Conservation (phyloP, 2,329 filamentous ascomycete genomes). For the Phaeophleospora eucalypticola region DNA sequence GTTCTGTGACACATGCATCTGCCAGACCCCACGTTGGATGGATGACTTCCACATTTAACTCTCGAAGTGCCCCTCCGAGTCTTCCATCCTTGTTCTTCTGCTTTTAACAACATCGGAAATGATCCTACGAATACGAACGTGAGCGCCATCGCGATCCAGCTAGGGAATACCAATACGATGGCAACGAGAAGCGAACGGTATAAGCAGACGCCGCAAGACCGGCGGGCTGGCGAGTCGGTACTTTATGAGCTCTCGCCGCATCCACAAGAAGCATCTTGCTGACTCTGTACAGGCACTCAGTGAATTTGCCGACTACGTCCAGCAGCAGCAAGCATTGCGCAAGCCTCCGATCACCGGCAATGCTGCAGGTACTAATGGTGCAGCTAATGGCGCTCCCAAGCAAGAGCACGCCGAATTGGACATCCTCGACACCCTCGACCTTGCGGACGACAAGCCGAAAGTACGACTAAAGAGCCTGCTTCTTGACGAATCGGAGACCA, state of each 20-base stretch:
- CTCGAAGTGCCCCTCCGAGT: neutral
- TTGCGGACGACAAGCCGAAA: slow-evolving; percentile 65
- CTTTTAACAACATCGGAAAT: slow-evolving; percentile 8
- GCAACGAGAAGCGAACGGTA: slow-evolving; percentile 33
- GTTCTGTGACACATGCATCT: too few species aligned
- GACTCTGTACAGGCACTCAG: slow-evolving; percentile 62
- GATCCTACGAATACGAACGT: slow-evolving; percentile 22
- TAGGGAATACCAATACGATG: slow-evolving; percentile 23
- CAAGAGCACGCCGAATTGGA: slow-evolving; percentile 81
- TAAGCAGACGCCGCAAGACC: slow-evolving; percentile 55
- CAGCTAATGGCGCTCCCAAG: slow-evolving; percentile 48
- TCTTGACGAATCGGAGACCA: slow-evolving; percentile 49
- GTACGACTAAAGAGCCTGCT: slow-evolving; percentile 73
- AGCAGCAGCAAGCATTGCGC: slow-evolving; percentile 79
- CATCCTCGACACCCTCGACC: slow-evolving; percentile 73
- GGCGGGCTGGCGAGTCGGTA: slow-evolving; percentile 83
- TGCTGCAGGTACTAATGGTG: slow-evolving; percentile 24
- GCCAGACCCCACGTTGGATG: too few species aligned
- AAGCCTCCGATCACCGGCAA: slow-evolving; percentile 34
- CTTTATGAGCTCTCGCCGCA: slow-evolving; percentile 24
- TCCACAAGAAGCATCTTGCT: neutral
- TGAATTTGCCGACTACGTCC: slow-evolving; percentile 96
- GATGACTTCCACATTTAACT: neutral
- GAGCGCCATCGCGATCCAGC: slow-evolving; percentile 1
- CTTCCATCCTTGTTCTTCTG: neutral